Evolutionary conservation across 2,329 filamentous ascomycete species (phyloP).

Genomic region (Cladosporium sp.): DNA sequence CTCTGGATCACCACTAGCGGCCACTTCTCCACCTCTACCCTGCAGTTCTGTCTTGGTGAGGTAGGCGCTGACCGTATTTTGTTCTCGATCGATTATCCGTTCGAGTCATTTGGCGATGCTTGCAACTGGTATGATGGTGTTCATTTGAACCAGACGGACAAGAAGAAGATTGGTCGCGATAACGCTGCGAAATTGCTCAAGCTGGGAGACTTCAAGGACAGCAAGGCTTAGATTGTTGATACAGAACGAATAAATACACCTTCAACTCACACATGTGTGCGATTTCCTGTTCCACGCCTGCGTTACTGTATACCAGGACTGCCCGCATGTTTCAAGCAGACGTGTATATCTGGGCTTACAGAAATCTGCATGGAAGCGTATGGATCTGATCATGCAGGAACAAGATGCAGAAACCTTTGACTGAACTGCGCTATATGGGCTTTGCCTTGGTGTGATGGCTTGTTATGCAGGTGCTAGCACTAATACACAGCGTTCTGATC

Average conservation of each 20-base stretch:
- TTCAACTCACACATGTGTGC: neutral
- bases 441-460: too few species aligned
- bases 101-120: slow-evolving; percentile 27
- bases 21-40: slow-evolving; percentile 52
- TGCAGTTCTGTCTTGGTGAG: slow-evolving; percentile 48
- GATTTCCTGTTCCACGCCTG: too few species aligned
- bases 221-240: neutral
- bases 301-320: too few species aligned
- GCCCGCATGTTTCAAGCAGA: too few species aligned
- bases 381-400: too few species aligned
- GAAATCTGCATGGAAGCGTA: too few species aligned
- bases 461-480: too few species aligned
- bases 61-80: slow-evolving; percentile 36
- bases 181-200: slow-evolving; percentile 29
- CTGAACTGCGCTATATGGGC: too few species aligned
- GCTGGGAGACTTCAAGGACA: slow-evolving; percentile 19
- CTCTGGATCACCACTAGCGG: slow-evolving; percentile 57
- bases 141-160: slow-evolving; percentile 16
- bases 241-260: neutral
- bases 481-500: too few species aligned
- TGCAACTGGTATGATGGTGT: slow-evolving; percentile 28
- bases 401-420: too few species aligned
- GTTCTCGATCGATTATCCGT: slow-evolving; percentile 30
- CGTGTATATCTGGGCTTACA: too few species aligned
- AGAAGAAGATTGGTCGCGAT: slow-evolving; percentile 27